Evolutionary conservation across 306 rosid genomes (phyloP).

Genomic region (Cicer cuneatum): DNA sequence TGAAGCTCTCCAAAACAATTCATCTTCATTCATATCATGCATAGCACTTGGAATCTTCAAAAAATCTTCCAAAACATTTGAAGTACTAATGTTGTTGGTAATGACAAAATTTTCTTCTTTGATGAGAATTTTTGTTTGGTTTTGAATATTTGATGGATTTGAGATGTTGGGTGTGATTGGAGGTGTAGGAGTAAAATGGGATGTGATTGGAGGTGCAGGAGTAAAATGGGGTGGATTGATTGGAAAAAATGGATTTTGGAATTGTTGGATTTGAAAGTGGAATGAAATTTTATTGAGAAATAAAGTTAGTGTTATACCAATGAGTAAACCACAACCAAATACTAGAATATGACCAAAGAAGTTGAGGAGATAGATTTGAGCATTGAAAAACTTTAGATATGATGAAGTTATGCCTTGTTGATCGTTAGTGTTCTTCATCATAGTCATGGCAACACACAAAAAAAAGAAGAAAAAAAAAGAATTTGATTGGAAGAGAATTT

Average conservation of each 20-base stretch:
- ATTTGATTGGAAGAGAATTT: neutral
- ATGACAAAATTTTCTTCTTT: neutral
- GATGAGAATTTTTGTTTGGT: neutral
- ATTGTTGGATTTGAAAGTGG: conserved; percentile 47
- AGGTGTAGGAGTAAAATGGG: neutral
- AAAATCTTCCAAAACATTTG: conserved; percentile 47
- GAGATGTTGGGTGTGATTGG: conserved; percentile 20
- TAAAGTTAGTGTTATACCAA: conserved; percentile 63
- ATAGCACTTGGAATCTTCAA: conserved; percentile 46
- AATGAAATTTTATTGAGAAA: conserved; percentile 47
- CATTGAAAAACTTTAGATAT: conserved; percentile 45
- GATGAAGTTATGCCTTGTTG: conserved; percentile 44
- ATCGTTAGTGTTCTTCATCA: conserved; percentile 44
- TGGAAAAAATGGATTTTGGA: neutral
- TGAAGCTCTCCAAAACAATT: conserved; percentile 83
- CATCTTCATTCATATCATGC: conserved; percentile 78
- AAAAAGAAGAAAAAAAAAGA: neutral
- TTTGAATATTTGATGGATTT: neutral
- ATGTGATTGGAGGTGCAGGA: too few species aligned
- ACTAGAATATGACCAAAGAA: conserved; percentile 50
- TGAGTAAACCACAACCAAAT: conserved; percentile 65
- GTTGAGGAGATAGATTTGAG: conserved; percentile 53
- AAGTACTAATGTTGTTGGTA: neutral
- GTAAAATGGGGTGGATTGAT: neutral
- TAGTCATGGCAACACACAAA: conserved; percentile 15